These are phyloP conservation scores for Brassica rapa DNA, from an alignment of 345 rosid genomes.

Conservation along the genomic window DNA sequence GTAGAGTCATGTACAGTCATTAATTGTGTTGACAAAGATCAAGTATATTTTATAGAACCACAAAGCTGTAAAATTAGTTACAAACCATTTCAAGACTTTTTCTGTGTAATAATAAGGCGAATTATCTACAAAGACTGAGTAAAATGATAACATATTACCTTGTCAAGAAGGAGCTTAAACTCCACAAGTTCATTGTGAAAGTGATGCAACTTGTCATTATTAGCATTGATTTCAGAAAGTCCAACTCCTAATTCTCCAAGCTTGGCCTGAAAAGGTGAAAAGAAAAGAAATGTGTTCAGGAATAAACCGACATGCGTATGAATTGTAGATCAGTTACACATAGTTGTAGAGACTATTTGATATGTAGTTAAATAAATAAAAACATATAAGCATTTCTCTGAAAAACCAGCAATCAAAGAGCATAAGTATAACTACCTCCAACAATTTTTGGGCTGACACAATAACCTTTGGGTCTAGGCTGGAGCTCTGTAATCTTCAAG, in stretches of 20 bases:
- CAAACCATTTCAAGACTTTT: too few relatives aligned
- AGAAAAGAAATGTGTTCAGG: constrained; percentile 9
- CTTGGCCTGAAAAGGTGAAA: constrained; percentile 55
- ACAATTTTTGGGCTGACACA: not conserved
- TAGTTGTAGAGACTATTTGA: not conserved
- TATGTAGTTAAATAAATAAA: too few relatives aligned
- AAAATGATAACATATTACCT: constrained; percentile 48
- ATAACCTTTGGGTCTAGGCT: not conserved
- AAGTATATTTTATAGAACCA: not conserved
- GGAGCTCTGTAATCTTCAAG: not conserved
- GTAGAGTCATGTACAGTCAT: too few relatives aligned
- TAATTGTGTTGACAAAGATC: not conserved
- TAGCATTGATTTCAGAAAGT: constrained; percentile 87
- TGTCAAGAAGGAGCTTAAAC: constrained; percentile 82
- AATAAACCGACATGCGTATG: too few relatives aligned
- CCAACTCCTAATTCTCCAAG: constrained; percentile 88
- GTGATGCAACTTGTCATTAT: constrained; percentile 75
- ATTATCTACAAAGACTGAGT: not conserved
- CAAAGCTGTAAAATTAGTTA: too few relatives aligned
- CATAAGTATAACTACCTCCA: not conserved
- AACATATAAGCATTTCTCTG: not conserved
- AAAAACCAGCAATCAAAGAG: not conserved
- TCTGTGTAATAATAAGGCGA: not conserved
- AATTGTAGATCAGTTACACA: too few relatives aligned
- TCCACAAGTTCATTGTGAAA: constrained; percentile 86